Evolutionary conservation across 1,284 basidiomycete genomes (phyloP).

Genomic region (Cutaneotrichosporon cutaneum): DNA sequence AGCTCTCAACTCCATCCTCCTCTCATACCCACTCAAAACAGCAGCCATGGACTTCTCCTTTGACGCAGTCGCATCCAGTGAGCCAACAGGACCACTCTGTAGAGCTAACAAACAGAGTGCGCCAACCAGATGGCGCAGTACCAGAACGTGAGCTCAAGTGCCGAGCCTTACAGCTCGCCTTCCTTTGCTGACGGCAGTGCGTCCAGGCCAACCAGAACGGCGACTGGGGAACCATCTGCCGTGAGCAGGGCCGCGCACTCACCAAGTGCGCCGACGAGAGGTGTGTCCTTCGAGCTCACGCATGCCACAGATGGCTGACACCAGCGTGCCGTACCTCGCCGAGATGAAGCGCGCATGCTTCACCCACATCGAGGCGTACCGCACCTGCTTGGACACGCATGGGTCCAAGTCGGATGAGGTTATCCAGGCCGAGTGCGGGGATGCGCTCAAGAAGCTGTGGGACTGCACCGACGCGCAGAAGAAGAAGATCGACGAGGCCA

Average conservation of each 20-base stretch:
- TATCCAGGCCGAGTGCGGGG: constrained; percentile 36
- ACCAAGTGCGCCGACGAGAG: constrained; percentile 47
- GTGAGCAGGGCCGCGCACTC: constrained; percentile 39
- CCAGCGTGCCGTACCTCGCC: constrained; percentile 46
- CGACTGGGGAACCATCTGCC: constrained; percentile 47
- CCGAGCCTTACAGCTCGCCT: not conserved
- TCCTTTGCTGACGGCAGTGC: constrained; percentile 31
- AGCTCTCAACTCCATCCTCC: not conserved
- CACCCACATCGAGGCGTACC: constrained; percentile 38
- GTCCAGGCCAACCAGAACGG: constrained; percentile 43
- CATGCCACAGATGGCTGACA: not conserved
- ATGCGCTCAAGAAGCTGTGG: constrained; percentile 45
- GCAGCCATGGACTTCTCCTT: constrained; percentile 50
- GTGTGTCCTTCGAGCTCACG: constrained; percentile 20
- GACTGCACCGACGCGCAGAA: constrained; percentile 40
- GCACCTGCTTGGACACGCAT: constrained; percentile 43
- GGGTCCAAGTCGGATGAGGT: constrained; percentile 34
- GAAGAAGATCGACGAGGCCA: constrained; percentile 26
- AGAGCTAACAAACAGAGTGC: constrained; percentile 38
- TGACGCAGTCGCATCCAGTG: constrained; percentile 50
- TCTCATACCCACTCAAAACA: not conserved
- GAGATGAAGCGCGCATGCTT: constrained; percentile 44
- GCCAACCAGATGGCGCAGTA: constrained; percentile 49
- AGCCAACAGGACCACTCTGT: constrained; percentile 13
- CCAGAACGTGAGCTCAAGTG: constrained; percentile 37